These are phyloP conservation scores for Solanum chiquidenum DNA, from an alignment of 257 asterid species.

Conservation along the genomic window DNA sequence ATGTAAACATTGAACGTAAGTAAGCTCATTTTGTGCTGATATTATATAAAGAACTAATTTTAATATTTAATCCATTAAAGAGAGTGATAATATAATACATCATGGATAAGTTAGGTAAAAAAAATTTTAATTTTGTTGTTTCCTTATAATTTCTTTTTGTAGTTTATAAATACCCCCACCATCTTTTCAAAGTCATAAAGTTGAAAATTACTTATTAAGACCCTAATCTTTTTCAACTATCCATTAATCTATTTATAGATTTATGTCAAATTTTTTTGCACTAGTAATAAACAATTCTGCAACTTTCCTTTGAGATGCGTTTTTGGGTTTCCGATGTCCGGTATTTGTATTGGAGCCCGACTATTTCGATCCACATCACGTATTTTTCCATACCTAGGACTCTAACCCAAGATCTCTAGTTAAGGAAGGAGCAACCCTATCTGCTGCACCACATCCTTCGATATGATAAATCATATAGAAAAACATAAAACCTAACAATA, in stretches of 20 bases:
- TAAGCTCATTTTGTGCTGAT: background rate
- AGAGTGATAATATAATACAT: background rate
- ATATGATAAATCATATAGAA: background rate
- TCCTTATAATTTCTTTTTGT: background rate
- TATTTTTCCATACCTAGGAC: no score
- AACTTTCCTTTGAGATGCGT: background rate
- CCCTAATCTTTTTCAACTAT: background rate
- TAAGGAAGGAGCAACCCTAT: fast-evolving
- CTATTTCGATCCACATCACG: fast-evolving
- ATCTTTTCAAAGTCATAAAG: background rate
- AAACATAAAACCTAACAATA: background rate
- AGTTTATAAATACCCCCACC: background rate
- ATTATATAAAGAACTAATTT: background rate
- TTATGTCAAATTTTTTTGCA: background rate
- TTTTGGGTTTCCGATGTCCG: fast-evolving
- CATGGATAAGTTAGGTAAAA: background rate
- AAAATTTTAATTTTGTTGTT: background rate
- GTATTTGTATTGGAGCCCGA: no score
- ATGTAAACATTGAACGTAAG: background rate
- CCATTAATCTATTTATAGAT: background rate
- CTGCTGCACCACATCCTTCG: background rate
- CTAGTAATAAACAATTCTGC: background rate
- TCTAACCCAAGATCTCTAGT: fast-evolving
- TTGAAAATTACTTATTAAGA: background rate
- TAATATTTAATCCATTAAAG: background rate